Evolutionary conservation across 345 rosid genomes (phyloP).

Genomic region (Turritis glabra): DNA sequence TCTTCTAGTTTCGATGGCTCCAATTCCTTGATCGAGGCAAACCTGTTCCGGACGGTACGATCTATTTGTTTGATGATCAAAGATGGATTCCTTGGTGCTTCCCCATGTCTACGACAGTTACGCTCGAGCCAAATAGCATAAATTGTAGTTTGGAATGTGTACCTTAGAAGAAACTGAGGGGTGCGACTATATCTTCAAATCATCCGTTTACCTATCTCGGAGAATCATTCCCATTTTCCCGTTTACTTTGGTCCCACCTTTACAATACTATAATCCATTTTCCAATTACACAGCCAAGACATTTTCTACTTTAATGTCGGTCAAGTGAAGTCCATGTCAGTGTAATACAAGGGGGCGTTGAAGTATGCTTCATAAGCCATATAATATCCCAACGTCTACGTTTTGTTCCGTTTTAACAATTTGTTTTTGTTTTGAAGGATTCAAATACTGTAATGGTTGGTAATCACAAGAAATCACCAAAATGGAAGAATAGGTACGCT

Average conservation of each 20-base stretch:
- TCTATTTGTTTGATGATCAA: too few species aligned
- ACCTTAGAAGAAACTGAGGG: too few species aligned
- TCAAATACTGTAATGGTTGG: neutral
- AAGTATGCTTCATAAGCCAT: neutral
- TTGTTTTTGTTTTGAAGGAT: too few species aligned
- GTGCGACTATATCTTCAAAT: too few species aligned
- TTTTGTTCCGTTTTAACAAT: too few species aligned
- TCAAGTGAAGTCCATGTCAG: neutral
- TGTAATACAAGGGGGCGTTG: neutral
- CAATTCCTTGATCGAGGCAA: too few species aligned
- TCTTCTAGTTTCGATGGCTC: too few species aligned
- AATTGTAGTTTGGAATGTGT: too few species aligned
- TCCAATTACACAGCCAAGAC: neutral
- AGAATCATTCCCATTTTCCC: neutral
- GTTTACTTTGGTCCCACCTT: neutral
- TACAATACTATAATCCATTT: neutral
- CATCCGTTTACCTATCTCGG: neutral
- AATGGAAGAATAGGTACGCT: neutral
- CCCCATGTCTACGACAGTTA: too few species aligned
- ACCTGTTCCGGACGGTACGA: too few species aligned
- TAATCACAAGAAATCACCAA: neutral
- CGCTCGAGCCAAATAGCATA: too few species aligned
- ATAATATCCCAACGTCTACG: neutral
- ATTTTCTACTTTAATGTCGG: neutral
- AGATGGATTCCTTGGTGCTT: too few species aligned